Percentiles rank a stretch among this genome's conserved stretches.
These are phyloP conservation scores for Wickerhamiella infanticola DNA, from an alignment of 1,139 yeast species.

Conservation along the genomic window DNA sequence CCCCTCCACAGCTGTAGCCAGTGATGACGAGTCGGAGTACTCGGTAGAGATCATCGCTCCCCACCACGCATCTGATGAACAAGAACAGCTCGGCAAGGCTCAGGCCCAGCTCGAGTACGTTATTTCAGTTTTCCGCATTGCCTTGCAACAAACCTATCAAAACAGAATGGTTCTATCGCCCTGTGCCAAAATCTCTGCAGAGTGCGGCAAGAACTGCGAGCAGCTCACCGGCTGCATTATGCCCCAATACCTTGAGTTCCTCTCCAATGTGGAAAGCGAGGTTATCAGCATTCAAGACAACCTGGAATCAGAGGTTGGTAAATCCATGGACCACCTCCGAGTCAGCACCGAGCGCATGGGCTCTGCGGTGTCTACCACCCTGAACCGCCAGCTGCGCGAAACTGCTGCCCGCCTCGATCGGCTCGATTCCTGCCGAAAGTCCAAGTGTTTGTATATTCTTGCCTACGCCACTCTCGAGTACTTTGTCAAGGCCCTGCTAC, in stretches of 20 bases:
- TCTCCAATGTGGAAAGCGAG: slow-evolving; percentile 15
- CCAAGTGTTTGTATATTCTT: slow-evolving; percentile 15
- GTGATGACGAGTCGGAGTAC: not conserved
- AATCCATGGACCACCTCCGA: slow-evolving; percentile 45
- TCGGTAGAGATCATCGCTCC: not conserved
- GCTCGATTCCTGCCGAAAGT: slow-evolving; percentile 21
- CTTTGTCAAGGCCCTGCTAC: slow-evolving; percentile 44
- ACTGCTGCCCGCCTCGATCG: slow-evolving; percentile 55
- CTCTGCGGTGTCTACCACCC: slow-evolving; percentile 71
- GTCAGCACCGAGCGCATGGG: slow-evolving; percentile 60
- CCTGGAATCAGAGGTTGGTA: slow-evolving; percentile 28
- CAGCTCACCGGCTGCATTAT: slow-evolving; percentile 8
- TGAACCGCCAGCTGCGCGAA: slow-evolving; percentile 54
- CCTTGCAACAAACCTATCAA: slow-evolving; percentile 5
- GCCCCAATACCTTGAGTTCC: slow-evolving; percentile 11
- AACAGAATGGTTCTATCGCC: not conserved
- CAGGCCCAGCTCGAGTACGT: slow-evolving; percentile 8
- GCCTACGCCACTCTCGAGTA: slow-evolving; percentile 30
- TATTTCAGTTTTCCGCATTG: slow-evolving; percentile 6
- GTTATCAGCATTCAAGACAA: slow-evolving; percentile 20
- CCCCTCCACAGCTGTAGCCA: too few relatives aligned
- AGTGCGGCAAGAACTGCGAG: slow-evolving; percentile 6
- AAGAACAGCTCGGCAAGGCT: slow-evolving; percentile 2
- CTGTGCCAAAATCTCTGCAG: not conserved
- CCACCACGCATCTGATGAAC: not conserved